These are phyloP conservation scores for Camelina laxa DNA, from an alignment of 345 rosid genomes.

Conservation along the genomic window DNA sequence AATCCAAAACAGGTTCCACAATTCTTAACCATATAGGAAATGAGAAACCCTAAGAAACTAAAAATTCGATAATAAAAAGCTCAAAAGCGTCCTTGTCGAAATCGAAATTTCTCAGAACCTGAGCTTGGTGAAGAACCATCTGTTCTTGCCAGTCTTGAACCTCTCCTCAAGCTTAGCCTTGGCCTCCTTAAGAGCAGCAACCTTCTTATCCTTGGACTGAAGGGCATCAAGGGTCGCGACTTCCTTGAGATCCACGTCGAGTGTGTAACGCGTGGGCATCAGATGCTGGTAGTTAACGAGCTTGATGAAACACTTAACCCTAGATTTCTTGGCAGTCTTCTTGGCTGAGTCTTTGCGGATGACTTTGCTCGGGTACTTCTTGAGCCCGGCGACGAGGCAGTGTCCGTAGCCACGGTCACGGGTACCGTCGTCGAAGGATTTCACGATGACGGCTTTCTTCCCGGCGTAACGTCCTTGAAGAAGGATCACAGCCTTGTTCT, in stretches of 20 bases:
- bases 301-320: conserved; percentile 63
- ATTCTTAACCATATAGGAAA: conserved; percentile 5
- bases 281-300: conserved; percentile 63
- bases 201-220: conserved; percentile 58
- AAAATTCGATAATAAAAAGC: conserved; percentile 1
- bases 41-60: conserved; percentile 38
- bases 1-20: conserved; percentile 37
- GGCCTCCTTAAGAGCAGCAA: conserved; percentile 53
- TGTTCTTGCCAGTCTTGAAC: conserved; percentile 67
- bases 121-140: conserved; percentile 71
- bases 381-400: conserved; percentile 63
- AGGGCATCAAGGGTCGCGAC: conserved; percentile 49
- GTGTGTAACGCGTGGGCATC: conserved; percentile 69
- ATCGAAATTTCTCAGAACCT: conserved; percentile 47
- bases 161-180: conserved; percentile 64
- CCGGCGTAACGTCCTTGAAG: conserved; percentile 69
- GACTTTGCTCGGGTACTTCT: conserved; percentile 63
- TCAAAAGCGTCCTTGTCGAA: neutral
- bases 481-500: conserved; percentile 60
- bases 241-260: conserved; percentile 66
- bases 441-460: conserved; percentile 57
- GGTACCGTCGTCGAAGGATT: conserved; percentile 54
- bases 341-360: conserved; percentile 58
- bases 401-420: conserved; percentile 61
- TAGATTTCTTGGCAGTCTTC: conserved; percentile 66